phyloP scores from a whole-genome alignment of 129 eudicot species.

The Tagetes patula region DNA sequence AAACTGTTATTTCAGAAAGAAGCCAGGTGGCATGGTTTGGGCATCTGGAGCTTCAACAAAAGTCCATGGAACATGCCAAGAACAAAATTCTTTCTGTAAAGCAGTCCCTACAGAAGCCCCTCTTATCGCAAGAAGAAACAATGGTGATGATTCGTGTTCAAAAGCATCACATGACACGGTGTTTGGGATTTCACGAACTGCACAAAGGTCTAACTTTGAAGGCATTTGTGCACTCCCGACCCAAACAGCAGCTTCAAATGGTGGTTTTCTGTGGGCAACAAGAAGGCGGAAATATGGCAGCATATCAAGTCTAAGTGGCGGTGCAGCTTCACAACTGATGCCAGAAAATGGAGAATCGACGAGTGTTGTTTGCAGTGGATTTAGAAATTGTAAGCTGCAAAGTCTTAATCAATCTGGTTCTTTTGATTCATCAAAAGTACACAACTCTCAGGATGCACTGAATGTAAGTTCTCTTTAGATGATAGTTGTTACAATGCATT shows the following conservation, averaged over 20 bases:
- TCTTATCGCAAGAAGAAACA: conserved; percentile 29
- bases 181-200: conserved; percentile 47
- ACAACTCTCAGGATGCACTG: conserved; percentile 38
- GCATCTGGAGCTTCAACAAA: conserved; percentile 44
- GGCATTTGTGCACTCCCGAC: conserved; percentile 43
- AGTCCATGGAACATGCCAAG: conserved; percentile 47
- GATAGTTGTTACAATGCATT: background rate
- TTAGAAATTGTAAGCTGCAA: conserved; percentile 27
- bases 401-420: conserved; percentile 24
- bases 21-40: conserved; percentile 36
- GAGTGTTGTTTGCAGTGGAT: conserved; percentile 25
- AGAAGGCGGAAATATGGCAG: conserved; percentile 41
- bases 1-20: conserved; percentile 47
- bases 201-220: conserved; percentile 53
- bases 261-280: conserved; percentile 61
- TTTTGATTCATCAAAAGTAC: conserved; percentile 41
- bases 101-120: conserved; percentile 42
- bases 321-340: conserved; percentile 20
- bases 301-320: conserved; percentile 24
- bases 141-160: conserved; percentile 23
- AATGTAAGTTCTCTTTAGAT: conserved; percentile 38
- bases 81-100: conserved; percentile 42
- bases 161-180: conserved; percentile 44
- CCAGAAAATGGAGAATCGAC: conserved; percentile 34
- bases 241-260: conserved; percentile 47